Evolutionary conservation across 176 grass and related monocot genomes (phyloP).

Genomic region (Metroxylon sagu): DNA sequence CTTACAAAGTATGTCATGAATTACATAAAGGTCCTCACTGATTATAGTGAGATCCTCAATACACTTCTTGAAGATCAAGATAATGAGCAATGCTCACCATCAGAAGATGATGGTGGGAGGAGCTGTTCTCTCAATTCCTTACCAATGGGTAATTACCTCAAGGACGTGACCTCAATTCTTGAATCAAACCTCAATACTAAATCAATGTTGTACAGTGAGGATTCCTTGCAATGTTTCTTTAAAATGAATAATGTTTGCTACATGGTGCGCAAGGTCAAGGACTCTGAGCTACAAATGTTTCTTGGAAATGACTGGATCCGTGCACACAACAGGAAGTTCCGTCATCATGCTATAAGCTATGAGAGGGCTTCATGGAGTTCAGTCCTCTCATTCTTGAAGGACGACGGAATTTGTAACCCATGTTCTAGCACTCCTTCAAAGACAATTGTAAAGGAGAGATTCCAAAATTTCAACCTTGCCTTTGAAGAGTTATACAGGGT

Average conservation of each 20-base stretch:
- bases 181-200: constrained; percentile 65
- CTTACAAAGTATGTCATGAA: constrained; percentile 98
- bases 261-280: constrained; percentile 94
- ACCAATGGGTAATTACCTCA: constrained; percentile 29
- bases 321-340: constrained; percentile 61
- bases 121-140: constrained; percentile 21
- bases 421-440: constrained; percentile 31
- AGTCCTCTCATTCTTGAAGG: constrained; percentile 68
- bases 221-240: constrained; percentile 55
- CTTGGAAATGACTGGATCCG: constrained; percentile 90
- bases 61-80: constrained; percentile 50
- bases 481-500: constrained; percentile 82
- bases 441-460: constrained; percentile 65
- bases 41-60: constrained; percentile 67
- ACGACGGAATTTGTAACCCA: constrained; percentile 46
- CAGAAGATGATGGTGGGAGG: constrained; percentile 9
- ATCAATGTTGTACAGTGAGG: constrained; percentile 51
- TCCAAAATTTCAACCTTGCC: constrained; percentile 70
- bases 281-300: constrained; percentile 65
- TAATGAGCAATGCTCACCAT: constrained; percentile 21
- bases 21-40: constrained; percentile 60
- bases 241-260: constrained; percentile 92
- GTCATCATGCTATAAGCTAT: constrained; percentile 55
- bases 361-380: constrained; percentile 65
- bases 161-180: constrained; percentile 26